Conservation (phyloP, 2,329 filamentous ascomycete species). For the Chrysosporium queenslandicum region DNA sequence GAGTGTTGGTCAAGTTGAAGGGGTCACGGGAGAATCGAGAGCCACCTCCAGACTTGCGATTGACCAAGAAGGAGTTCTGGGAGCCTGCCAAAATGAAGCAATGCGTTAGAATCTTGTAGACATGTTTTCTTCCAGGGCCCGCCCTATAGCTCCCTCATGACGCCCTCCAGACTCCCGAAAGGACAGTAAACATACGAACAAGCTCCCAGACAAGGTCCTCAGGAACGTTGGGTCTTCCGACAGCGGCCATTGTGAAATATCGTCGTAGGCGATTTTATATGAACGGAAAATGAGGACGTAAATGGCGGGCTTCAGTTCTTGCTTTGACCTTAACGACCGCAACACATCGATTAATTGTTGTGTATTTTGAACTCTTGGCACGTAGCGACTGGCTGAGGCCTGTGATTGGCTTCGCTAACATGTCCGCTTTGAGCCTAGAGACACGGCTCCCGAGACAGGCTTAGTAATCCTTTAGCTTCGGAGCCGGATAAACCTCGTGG, state of each 20-base stretch:
- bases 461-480: background rate
- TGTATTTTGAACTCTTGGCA: constrained; percentile 15
- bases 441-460: background rate
- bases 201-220: constrained; percentile 90
- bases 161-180: no score
- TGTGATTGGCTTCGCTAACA: constrained; percentile 30
- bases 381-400: background rate
- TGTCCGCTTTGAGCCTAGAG: constrained; percentile 27
- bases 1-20: constrained; percentile 83
- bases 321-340: background rate
- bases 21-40: constrained; percentile 89
- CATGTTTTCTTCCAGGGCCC: no score
- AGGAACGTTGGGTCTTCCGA: constrained; percentile 63
- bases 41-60: constrained; percentile 70
- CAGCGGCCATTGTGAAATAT: constrained; percentile 32
- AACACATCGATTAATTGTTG: constrained; percentile 12
- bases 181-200: constrained; percentile 63
- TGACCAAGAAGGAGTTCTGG: constrained; percentile 86
- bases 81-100: constrained; percentile 47
- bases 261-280: constrained; percentile 1
- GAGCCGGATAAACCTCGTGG: background rate
- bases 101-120: constrained; percentile 3
- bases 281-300: constrained; percentile 1
- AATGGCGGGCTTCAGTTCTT: constrained; percentile 11
- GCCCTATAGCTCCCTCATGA: background rate